Conservation (phyloP, 768 basidiomycete genomes). For the Trametes sanguinea region DNA sequence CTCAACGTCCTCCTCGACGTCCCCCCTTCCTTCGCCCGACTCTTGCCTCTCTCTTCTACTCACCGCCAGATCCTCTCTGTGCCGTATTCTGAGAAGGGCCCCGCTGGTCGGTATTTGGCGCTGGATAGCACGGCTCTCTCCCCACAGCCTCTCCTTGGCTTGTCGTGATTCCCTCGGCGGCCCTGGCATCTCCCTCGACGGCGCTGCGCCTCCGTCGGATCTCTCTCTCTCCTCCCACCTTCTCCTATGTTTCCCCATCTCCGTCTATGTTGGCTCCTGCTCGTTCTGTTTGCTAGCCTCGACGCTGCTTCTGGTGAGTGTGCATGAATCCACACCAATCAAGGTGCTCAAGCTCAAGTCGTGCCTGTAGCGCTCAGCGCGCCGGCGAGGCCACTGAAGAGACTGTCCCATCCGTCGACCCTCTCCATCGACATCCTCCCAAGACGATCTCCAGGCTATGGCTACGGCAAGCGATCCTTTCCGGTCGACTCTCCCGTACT, state of each 20-base stretch:
- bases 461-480: slow-evolving; percentile 30
- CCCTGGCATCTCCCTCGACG: not conserved
- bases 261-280: slow-evolving; percentile 18
- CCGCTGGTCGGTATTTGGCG: slow-evolving; percentile 24
- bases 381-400: slow-evolving; percentile 38
- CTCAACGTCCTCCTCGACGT: slow-evolving; percentile 1
- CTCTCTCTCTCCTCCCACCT: slow-evolving; percentile 7
- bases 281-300: slow-evolving; percentile 18
- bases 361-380: slow-evolving; percentile 28
- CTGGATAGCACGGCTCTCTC: slow-evolving; percentile 17
- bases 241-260: slow-evolving; percentile 22
- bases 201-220: slow-evolving; percentile 2
- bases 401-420: slow-evolving; percentile 39
- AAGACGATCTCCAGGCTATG: slow-evolving; percentile 25
- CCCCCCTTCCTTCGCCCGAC: slow-evolving; percentile 1
- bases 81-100: slow-evolving; percentile 13
- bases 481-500: slow-evolving; percentile 48
- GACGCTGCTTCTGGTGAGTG: slow-evolving; percentile 17
- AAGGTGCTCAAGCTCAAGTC: not conserved
- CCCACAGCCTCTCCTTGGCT: slow-evolving; percentile 11
- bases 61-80: slow-evolving; percentile 7
- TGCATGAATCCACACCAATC: not conserved
- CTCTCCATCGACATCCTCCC: slow-evolving; percentile 47
- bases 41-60: not conserved
- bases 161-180: slow-evolving; percentile 14